Evolutionary conservation across 2,329 filamentous ascomycete species (phyloP).

Genomic region (Penicillium oxalicum): DNA sequence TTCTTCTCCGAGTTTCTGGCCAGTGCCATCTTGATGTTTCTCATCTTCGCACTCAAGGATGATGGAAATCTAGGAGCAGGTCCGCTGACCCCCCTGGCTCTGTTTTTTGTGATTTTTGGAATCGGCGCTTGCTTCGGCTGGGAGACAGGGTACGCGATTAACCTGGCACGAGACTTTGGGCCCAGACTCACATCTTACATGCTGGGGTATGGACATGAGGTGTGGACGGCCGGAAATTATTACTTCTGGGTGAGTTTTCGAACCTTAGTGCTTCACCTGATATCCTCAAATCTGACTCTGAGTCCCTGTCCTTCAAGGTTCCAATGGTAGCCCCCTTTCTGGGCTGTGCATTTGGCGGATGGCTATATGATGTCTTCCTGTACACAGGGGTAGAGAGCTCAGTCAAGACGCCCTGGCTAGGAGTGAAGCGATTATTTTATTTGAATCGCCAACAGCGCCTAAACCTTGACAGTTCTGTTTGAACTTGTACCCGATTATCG

Average conservation of each 20-base stretch:
- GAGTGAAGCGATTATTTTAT: constrained; percentile 50
- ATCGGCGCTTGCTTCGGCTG: constrained; percentile 68
- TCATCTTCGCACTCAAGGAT: constrained; percentile 62
- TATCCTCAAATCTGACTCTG: not conserved
- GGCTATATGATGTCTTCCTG: constrained; percentile 62
- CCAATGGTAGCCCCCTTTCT: constrained; percentile 67
- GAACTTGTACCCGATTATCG: not conserved
- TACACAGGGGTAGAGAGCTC: constrained; percentile 62
- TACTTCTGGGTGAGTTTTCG: constrained; percentile 60
- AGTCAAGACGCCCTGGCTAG: constrained; percentile 62
- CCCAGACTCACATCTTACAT: constrained; percentile 61
- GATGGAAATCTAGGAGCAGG: constrained; percentile 48
- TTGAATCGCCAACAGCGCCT: constrained; percentile 13
- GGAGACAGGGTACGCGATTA: constrained; percentile 72
- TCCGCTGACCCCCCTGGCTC: constrained; percentile 51
- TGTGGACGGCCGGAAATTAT: constrained; percentile 62
- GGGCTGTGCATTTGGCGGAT: constrained; percentile 58
- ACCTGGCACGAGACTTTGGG: constrained; percentile 66
- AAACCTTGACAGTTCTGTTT: constrained; percentile 15
- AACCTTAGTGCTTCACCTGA: not conserved
- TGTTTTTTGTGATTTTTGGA: constrained; percentile 69
- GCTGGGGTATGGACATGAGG: constrained; percentile 61
- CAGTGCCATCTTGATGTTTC: constrained; percentile 62
- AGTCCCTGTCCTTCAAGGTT: constrained; percentile 42
- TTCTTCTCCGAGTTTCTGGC: constrained; percentile 69